Evolutionary conservation across 441 rosid species (phyloP).

Genomic region (Croton laevigatus): DNA sequence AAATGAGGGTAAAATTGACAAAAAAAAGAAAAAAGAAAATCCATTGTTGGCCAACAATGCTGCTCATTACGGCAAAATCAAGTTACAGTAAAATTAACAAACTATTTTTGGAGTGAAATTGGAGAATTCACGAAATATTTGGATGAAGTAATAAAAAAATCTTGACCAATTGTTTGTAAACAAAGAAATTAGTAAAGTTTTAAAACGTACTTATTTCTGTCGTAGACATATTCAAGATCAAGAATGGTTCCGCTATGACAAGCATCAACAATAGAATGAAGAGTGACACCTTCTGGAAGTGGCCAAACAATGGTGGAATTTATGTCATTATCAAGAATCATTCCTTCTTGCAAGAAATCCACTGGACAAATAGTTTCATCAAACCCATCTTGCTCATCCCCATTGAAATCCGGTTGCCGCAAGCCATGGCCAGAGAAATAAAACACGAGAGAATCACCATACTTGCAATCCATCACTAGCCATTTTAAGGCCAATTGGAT

Average conservation of each 20-base stretch:
- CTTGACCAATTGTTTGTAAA: no score
- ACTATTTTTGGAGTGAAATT: no score
- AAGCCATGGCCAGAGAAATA: slow-evolving; percentile 58
- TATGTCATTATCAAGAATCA: slow-evolving; percentile 45
- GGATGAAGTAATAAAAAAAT: no score
- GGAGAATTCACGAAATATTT: no score
- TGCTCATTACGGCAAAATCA: no score
- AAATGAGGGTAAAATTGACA: no score
- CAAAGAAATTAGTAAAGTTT: no score
- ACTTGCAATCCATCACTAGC: slow-evolving; percentile 38
- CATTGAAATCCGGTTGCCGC: slow-evolving; percentile 33
- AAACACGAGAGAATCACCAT: slow-evolving; percentile 45
- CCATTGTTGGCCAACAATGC: no score
- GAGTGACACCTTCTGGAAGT: slow-evolving; percentile 41
- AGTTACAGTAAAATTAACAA: no score
- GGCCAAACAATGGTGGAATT: slow-evolving; percentile 47
- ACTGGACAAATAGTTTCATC: slow-evolving; percentile 54
- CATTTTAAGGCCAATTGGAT: slow-evolving; percentile 36
- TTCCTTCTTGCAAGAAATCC: slow-evolving; percentile 43
- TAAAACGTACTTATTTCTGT: slow-evolving; percentile 27
- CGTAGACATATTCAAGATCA: slow-evolving; percentile 41
- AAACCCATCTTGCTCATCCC: slow-evolving; percentile 49
- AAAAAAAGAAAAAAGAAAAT: no score
- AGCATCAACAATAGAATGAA: slow-evolving; percentile 58
- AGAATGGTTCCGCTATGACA: slow-evolving; percentile 65